Percentiles rank a stretch among this genome's conserved stretches.
Conservation (phyloP, 2,329 filamentous ascomycete genomes). For the Exophiala sp. region DNA sequence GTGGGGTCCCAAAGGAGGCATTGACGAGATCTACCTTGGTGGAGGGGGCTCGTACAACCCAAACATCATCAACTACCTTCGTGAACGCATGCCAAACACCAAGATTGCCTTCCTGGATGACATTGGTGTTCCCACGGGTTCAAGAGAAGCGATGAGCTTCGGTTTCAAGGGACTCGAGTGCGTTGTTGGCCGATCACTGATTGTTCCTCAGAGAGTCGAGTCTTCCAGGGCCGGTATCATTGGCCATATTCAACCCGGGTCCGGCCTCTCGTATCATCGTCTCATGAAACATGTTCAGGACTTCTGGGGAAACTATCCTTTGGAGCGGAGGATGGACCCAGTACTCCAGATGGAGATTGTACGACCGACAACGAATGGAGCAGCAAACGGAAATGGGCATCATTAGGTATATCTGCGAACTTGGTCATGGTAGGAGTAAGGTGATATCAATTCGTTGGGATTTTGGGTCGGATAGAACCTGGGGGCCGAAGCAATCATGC, state of each 20-base stretch:
- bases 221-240: slow-evolving; percentile 16
- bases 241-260: slow-evolving; percentile 21
- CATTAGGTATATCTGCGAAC: neutral
- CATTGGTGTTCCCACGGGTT: slow-evolving; percentile 17
- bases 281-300: slow-evolving; percentile 16
- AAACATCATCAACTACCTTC: slow-evolving; percentile 30
- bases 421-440: no score
- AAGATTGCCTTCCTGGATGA: slow-evolving; percentile 16
- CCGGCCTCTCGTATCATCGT: slow-evolving; percentile 11
- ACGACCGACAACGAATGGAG: neutral
- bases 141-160: slow-evolving; percentile 19
- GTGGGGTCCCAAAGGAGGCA: slow-evolving; percentile 41
- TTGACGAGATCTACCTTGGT: slow-evolving; percentile 31
- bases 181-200: slow-evolving; percentile 14
- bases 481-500: no score
- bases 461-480: no score
- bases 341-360: slow-evolving; percentile 14
- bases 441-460: no score
- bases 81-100: slow-evolving; percentile 15
- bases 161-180: slow-evolving; percentile 20
- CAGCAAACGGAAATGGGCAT: neutral
- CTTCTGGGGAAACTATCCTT: slow-evolving; percentile 12
- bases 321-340: slow-evolving; percentile 13
- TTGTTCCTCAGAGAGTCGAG: slow-evolving; percentile 19
- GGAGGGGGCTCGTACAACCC: slow-evolving; percentile 31